Evolutionary conservation across 768 basidiomycete genomes (phyloP).

Genomic region (Kwoniella botswanensis): DNA sequence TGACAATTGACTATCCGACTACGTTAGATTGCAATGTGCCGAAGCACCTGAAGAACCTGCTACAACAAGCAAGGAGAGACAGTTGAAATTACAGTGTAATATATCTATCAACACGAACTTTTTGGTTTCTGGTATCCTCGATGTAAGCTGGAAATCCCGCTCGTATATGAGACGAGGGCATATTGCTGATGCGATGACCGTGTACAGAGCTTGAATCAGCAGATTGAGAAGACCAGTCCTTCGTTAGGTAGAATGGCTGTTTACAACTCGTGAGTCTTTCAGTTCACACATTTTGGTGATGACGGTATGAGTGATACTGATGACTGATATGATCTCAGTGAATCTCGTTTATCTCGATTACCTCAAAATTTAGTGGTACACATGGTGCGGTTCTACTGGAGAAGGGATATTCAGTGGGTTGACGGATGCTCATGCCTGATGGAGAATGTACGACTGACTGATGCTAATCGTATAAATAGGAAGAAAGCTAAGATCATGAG

Average conservation of each 20-base stretch:
- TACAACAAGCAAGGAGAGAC: slow-evolving; percentile 69
- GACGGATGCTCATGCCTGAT: not conserved
- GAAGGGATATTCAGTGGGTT: slow-evolving; percentile 70
- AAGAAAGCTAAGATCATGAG: slow-evolving; percentile 93
- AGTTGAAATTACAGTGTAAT: slow-evolving; percentile 90
- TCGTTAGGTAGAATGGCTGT: slow-evolving; percentile 77
- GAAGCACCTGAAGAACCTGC: slow-evolving; percentile 80
- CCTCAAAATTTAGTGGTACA: slow-evolving; percentile 81
- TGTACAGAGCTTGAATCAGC: slow-evolving; percentile 77
- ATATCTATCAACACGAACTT: slow-evolving; percentile 85
- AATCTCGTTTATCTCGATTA: slow-evolving; percentile 78
- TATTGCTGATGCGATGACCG: not conserved
- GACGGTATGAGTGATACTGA: not conserved
- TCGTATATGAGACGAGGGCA: slow-evolving; percentile 24
- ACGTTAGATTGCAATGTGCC: slow-evolving; percentile 71
- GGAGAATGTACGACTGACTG: not conserved
- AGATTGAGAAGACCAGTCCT: slow-evolving; percentile 82
- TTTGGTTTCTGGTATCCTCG: slow-evolving; percentile 81
- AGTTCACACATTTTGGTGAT: not conserved
- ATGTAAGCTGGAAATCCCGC: slow-evolving; percentile 62
- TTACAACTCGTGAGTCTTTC: slow-evolving; percentile 67
- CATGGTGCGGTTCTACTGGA: slow-evolving; percentile 94
- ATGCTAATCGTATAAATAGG: slow-evolving; percentile 2
- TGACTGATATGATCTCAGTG: slow-evolving; percentile 44
- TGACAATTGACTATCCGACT: no score